Conservation (phyloP, 2,329 filamentous ascomycete species). For the Hypoxylon rubiginosum region DNA sequence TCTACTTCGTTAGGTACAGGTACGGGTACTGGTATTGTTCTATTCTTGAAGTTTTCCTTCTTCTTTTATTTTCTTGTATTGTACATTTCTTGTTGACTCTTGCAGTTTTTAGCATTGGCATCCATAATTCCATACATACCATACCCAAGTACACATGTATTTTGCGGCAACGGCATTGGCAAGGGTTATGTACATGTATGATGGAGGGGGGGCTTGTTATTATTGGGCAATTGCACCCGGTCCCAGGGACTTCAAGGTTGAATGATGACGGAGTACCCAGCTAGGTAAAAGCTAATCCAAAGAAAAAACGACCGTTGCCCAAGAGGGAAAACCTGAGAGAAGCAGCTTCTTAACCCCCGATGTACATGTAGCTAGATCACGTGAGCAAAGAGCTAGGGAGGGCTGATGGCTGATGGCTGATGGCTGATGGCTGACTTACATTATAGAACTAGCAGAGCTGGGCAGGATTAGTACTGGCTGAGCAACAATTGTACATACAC, state of each 20-base stretch:
- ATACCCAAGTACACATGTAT: too few relatives aligned
- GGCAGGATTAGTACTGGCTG: too few relatives aligned
- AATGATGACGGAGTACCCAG: slow-evolving; percentile 22
- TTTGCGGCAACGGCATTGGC: slow-evolving; percentile 7
- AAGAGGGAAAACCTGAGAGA: not conserved
- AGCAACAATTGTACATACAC: too few relatives aligned
- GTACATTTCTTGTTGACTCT: slow-evolving; percentile 15
- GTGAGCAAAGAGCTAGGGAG: slow-evolving; percentile 18
- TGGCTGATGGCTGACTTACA: not conserved
- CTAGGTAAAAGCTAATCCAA: slow-evolving; percentile 5
- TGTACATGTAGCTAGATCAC: slow-evolving; percentile 15
- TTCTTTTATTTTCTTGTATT: not conserved
- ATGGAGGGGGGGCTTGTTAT: slow-evolving; percentile 7
- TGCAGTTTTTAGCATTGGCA: not conserved
- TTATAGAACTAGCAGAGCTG: too few relatives aligned
- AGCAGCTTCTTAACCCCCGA: too few relatives aligned
- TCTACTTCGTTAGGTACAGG: not conserved
- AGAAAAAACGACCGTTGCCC: not conserved
- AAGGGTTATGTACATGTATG: too few relatives aligned
- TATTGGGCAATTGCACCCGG: slow-evolving; percentile 21
- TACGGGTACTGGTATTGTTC: too few relatives aligned
- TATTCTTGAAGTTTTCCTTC: not conserved
- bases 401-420: not conserved
- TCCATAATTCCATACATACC: too few relatives aligned
- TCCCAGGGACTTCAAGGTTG: slow-evolving; percentile 2